phyloP scores from a whole-genome alignment of 805 yeast genomes.

The Starmerella vaccinii region DNA sequence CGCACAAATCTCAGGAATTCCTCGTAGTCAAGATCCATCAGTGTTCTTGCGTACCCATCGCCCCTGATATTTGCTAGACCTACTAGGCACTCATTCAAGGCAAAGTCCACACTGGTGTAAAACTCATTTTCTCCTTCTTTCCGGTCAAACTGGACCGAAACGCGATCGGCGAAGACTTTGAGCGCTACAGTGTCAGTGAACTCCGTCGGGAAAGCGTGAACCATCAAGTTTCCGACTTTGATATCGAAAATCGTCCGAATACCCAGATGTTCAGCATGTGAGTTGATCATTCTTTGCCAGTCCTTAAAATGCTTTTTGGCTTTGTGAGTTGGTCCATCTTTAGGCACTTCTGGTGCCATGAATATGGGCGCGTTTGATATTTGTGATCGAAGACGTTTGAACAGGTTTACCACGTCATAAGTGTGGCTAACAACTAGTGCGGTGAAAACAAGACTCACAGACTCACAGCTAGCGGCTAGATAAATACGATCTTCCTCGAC shows the following conservation, averaged over 20 bases:
- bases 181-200: slow-evolving; percentile 69
- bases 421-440: slow-evolving; percentile 78
- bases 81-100: slow-evolving; percentile 52
- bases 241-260: slow-evolving; percentile 63
- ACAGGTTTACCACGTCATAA: slow-evolving; percentile 54
- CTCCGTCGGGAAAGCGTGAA: slow-evolving; percentile 72
- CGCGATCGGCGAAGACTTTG: slow-evolving; percentile 32
- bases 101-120: slow-evolving; percentile 46
- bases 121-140: slow-evolving; percentile 23
- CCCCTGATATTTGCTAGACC: slow-evolving; percentile 53
- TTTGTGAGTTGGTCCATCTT: not conserved
- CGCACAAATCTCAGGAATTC: slow-evolving; percentile 47
- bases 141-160: slow-evolving; percentile 27
- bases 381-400: slow-evolving; percentile 22
- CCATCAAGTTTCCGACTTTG: slow-evolving; percentile 42
- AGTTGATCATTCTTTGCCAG: not conserved
- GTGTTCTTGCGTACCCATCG: slow-evolving; percentile 38
- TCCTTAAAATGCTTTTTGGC: not conserved
- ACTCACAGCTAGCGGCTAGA: slow-evolving; percentile 32
- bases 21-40: slow-evolving; percentile 39
- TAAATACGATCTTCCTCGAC: slow-evolving; percentile 47
- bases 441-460: slow-evolving; percentile 57
- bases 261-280: slow-evolving; percentile 4
- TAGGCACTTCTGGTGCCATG: slow-evolving; percentile 8
- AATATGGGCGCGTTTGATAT: slow-evolving; percentile 17